Percentiles rank a stretch among this genome's conserved stretches.
These are phyloP conservation scores for Kockiozyma suomiensis DNA, from an alignment of 805 yeast species.

Conservation along the genomic window DNA sequence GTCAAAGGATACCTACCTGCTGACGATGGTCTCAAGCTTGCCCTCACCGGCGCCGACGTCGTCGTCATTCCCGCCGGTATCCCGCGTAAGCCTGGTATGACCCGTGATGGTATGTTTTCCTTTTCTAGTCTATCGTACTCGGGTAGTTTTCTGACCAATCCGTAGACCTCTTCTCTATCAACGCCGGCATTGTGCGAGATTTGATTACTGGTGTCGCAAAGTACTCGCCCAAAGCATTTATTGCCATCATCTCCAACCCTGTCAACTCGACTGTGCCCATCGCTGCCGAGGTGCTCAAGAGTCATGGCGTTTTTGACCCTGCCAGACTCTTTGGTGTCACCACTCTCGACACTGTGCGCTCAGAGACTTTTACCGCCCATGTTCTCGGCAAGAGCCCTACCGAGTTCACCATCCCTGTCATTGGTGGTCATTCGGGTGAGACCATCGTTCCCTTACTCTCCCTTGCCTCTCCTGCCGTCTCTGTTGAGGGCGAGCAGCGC, in stretches of 20 bases:
- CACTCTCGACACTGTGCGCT: conserved; percentile 82
- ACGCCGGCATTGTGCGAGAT: conserved; percentile 76
- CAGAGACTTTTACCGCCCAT: conserved; percentile 75
- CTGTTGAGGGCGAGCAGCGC: conserved; percentile 42
- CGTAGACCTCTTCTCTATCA: conserved; percentile 71
- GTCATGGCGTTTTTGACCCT: conserved; percentile 69
- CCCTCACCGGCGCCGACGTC: conserved; percentile 78
- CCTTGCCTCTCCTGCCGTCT: conserved; percentile 42
- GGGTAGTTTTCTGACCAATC: not conserved
- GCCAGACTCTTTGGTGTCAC: conserved; percentile 83
- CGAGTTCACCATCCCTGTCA: conserved; percentile 63
- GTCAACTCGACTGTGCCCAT: conserved; percentile 92
- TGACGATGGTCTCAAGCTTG: conserved; percentile 64
- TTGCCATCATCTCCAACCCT: conserved; percentile 87
- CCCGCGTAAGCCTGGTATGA: conserved; percentile 94
- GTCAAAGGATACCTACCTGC: conserved; percentile 65
- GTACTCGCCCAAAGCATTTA: conserved; percentile 70
- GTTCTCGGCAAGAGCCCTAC: conserved; percentile 51
- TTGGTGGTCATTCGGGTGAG: conserved; percentile 96
- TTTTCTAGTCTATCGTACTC: not conserved
- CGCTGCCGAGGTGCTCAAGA: conserved; percentile 75
- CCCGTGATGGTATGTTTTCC: conserved; percentile 62
- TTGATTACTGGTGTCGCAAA: conserved; percentile 76
- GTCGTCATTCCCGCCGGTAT: conserved; percentile 91
- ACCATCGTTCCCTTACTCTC: conserved; percentile 88